Percentiles rank a stretch among this genome's conserved stretches.
phyloP scores from a whole-genome alignment of 2,329 filamentous ascomycete genomes.

The Fonsecaea multimorphosa region DNA sequence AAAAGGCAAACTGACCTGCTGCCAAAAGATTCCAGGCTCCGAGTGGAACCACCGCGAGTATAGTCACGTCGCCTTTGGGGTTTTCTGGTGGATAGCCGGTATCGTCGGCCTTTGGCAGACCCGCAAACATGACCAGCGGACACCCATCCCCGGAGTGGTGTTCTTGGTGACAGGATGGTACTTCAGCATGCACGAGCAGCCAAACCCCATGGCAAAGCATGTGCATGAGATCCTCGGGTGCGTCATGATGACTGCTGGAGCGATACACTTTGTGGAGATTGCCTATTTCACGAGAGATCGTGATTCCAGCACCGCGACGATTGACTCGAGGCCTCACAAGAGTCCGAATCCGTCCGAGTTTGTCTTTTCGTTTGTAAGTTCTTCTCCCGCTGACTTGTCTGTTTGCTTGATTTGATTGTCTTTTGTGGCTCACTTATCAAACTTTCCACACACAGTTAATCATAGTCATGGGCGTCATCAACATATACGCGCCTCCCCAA shows the following conservation, averaged over 20 bases:
- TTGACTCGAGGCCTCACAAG: not conserved
- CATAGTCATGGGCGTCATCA: constrained; percentile 1
- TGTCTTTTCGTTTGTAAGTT: constrained; percentile 1
- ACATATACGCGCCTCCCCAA: not conserved
- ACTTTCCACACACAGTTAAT: not conserved
- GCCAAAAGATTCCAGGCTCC: not conserved
- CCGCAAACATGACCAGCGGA: not conserved
- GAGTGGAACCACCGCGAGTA: not conserved
- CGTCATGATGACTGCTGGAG: not conserved
- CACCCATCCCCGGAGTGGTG: not conserved
- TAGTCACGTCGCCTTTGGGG: not conserved
- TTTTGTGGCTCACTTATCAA: not conserved
- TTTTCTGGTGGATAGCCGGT: not conserved
- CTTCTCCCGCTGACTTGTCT: not conserved
- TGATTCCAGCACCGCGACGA: not conserved
- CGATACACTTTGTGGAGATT: not conserved
- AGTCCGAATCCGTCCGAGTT: not conserved
- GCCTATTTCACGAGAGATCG: not conserved
- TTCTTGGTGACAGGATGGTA: not conserved
- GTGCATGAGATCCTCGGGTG: not conserved
- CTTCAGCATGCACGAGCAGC: not conserved
- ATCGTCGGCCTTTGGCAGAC: not conserved
- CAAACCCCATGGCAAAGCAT: not conserved
- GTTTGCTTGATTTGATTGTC: too few species aligned
- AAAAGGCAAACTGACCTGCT: not conserved